Percentiles rank a stretch among this genome's conserved stretches.
These are phyloP conservation scores for Neoboletus subvelutipes DNA, from an alignment of 768 basidiomycete species.

Conservation along the genomic window DNA sequence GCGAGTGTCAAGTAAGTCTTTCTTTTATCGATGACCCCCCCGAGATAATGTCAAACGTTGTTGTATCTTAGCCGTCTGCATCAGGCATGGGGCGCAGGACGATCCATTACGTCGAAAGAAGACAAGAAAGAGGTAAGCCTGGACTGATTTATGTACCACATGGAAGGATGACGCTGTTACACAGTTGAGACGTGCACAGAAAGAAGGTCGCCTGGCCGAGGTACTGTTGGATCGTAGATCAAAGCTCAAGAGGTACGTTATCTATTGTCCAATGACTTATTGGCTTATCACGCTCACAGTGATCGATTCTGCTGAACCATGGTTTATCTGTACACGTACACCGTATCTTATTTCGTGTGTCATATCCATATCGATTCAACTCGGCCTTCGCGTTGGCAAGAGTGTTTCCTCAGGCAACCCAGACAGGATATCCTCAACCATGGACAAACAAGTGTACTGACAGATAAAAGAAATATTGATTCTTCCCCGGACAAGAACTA, in stretches of 20 bases:
- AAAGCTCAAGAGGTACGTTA: constrained; percentile 77
- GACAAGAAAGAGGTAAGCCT: constrained; percentile 71
- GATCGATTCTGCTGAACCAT: constrained; percentile 45
- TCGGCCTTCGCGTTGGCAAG: constrained; percentile 1
- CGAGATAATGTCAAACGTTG: neutral
- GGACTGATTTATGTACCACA: constrained; percentile 2
- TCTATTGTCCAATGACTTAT: neutral
- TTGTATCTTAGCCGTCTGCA: constrained; percentile 52
- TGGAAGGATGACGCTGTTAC: constrained; percentile 4
- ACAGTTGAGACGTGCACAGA: constrained; percentile 74
- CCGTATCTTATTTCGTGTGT: constrained; percentile 1
- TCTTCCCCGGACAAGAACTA: neutral
- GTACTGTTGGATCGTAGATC: constrained; percentile 75
- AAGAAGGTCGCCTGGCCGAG: constrained; percentile 80
- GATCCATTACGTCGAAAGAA: constrained; percentile 61
- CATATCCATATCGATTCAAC: constrained; percentile 23
- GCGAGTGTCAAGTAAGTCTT: constrained; percentile 65
- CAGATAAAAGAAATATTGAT: constrained; percentile 2
- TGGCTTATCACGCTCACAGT: constrained; percentile 24
- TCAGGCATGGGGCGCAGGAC: constrained; percentile 85
- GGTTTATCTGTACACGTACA: constrained; percentile 15
- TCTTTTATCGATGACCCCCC: constrained; percentile 2
- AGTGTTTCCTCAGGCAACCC: constrained; percentile 3
- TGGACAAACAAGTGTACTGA: constrained; percentile 6
- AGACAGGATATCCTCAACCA: constrained; percentile 1